Evolutionary conservation across 139 green algal genomes (phyloP), one percentile per base, ranked within the genome.

Genomic region (Mychonastes homosphaera): DNA sequence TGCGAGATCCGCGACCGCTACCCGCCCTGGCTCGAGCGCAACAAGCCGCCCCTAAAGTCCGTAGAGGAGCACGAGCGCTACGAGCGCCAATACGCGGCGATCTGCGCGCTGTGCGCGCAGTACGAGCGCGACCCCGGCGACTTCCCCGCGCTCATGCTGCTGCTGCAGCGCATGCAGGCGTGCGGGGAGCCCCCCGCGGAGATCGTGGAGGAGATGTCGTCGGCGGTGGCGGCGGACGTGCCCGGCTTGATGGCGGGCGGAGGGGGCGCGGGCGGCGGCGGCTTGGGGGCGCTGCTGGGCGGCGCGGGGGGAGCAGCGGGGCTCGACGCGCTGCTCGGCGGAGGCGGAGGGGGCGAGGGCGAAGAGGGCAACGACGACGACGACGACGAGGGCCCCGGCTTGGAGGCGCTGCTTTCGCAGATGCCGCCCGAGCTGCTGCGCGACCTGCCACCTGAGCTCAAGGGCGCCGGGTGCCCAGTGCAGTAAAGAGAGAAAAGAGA

Each of bases 91-190:
- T 74, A 84, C 39, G 62, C 36, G 3, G 66, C 67, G 63, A 90
- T 95, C 40, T 56, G 61, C 27, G 49, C 45, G 2, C 81, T 95
- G 36, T 80, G 71, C 33, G 35, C 34, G n/a, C 67, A 83, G 16
- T 93, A 93, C 53, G 85, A 95, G 32, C 45, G 29, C 1, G 61
- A 81, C 10, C 72, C 82, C 2, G 50, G 64, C 4, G 79, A 93
- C 60, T 88, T 76, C 26, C 24, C 46, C 16, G 47, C 64, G 35
- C 69, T 94, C 5, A 69, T 89, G 44, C 51, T 74, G 15, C 62
- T 89, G n/a, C 72, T 94, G 28, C 81, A 92, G 61, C 79, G 88
- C 78, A 90, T 93, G 85, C 85, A 93, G 55, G 72, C 73, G 13
- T 83, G 80, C 50, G 85, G 85, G 24, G 72, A 89, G 58, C 85